Evolutionary conservation across 2,329 filamentous ascomycete genomes (phyloP).

Genomic region (Fusarium pseudoanthophilum): DNA sequence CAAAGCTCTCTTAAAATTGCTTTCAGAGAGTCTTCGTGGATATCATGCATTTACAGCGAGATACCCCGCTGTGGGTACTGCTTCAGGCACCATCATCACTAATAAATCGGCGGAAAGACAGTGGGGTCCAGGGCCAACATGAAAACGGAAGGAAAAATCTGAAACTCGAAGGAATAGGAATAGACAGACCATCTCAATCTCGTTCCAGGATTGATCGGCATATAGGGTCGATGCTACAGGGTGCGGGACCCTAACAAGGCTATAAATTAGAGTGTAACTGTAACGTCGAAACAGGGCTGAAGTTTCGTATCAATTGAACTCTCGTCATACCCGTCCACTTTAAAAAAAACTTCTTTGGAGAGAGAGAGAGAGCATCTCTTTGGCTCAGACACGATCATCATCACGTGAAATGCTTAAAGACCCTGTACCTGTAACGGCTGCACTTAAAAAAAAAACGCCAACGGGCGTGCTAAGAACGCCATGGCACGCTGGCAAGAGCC

Average conservation of each 20-base stretch:
- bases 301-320: constrained; percentile 2
- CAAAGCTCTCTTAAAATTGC: neutral
- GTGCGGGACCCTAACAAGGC: neutral
- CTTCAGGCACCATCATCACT: neutral
- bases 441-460: neutral
- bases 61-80: neutral
- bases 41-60: neutral
- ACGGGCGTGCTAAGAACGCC: neutral
- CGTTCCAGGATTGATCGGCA: constrained; percentile 16
- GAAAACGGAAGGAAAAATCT: neutral
- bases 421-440: neutral
- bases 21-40: neutral
- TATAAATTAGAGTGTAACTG: neutral
- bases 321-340: neutral
- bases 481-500: neutral
- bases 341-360: neutral
- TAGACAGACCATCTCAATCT: constrained; percentile 13
- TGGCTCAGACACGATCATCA: neutral
- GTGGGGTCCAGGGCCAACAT: neutral
- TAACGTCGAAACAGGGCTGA: constrained; percentile 23
- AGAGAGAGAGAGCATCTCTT: neutral
- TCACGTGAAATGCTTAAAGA: neutral
- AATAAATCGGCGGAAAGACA: neutral
- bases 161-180: constrained; percentile 20
- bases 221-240: neutral